A percentile compares a stretch with the other conserved stretches of the same genome.
Conservation (phyloP, 345 rosid genomes). For the Populus nigra region DNA sequence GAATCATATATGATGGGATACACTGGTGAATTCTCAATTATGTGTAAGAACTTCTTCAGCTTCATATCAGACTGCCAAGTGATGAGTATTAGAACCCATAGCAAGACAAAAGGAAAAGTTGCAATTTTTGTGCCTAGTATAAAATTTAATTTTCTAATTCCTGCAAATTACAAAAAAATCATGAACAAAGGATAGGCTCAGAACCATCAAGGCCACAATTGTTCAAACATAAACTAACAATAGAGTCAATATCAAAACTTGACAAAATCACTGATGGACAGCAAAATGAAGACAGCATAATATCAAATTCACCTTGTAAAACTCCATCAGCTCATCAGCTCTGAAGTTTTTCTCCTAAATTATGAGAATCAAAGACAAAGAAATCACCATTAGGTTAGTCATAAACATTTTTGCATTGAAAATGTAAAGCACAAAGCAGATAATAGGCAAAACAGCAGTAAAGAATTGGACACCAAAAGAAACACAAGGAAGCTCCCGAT, state of each 20-base stretch:
- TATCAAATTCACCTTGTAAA: conserved; percentile 54
- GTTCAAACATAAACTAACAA: not conserved
- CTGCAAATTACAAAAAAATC: not conserved
- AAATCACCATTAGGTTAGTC: conserved; percentile 12
- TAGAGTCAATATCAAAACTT: not conserved
- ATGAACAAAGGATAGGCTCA: not conserved
- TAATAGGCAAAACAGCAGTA: not conserved
- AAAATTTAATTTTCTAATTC: not conserved
- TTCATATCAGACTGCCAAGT: conserved; percentile 75
- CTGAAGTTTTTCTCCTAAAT: conserved; percentile 58
- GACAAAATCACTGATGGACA: not conserved
- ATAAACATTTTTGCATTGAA: not conserved
- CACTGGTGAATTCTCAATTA: conserved; percentile 80
- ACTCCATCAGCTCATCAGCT: conserved; percentile 76
- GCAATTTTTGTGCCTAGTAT: not conserved
- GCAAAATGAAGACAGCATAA: not conserved
- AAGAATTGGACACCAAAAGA: not conserved
- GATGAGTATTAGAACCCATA: conserved; percentile 7
- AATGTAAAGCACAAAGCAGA: not conserved
- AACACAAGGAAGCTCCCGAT: not conserved
- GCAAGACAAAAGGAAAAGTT: not conserved
- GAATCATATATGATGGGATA: conserved; percentile 76
- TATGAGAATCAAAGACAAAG: conserved; percentile 14
- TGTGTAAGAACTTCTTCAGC: conserved; percentile 86
- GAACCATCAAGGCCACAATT: not conserved